Percentiles rank a stretch among this genome's conserved stretches.
These are phyloP conservation scores for Calycina marina DNA, from an alignment of 2,329 filamentous ascomycete species.

Conservation along the genomic window DNA sequence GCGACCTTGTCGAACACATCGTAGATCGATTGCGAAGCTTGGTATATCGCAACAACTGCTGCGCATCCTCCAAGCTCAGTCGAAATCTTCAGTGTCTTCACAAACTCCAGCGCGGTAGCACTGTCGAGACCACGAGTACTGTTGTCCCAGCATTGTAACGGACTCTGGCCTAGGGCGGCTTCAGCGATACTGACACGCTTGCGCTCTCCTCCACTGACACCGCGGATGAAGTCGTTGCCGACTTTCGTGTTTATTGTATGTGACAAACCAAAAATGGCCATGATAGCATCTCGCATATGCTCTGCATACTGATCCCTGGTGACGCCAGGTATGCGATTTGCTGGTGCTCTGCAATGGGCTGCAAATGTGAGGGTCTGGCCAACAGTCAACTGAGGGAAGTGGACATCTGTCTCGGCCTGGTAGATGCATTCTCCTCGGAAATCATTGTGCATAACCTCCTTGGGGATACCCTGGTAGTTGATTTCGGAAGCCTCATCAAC, in stretches of 20 bases:
- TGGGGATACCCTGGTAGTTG: constrained; percentile 43
- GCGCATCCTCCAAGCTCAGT: constrained; percentile 49
- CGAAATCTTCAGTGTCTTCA: constrained; percentile 47
- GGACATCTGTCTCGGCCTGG: constrained; percentile 61
- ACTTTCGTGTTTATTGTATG: constrained; percentile 62
- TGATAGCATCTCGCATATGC: constrained; percentile 39
- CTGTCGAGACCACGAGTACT: constrained; percentile 60
- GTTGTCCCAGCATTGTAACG: constrained; percentile 63
- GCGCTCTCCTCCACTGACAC: constrained; percentile 55
- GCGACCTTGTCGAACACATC: constrained; percentile 52
- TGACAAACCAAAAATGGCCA: constrained; percentile 56
- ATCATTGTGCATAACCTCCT: constrained; percentile 37
- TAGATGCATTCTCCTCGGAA: constrained; percentile 57
- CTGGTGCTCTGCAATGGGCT: constrained; percentile 38
- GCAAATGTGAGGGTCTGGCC: constrained; percentile 63
- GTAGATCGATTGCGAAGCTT: constrained; percentile 55
- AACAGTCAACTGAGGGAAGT: constrained; percentile 67
- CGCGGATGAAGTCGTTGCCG: constrained; percentile 59
- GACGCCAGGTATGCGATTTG: constrained; percentile 47
- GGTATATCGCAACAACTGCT: constrained; percentile 55
- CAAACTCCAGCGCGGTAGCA: constrained; percentile 59
- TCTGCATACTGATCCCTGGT: constrained; percentile 40
- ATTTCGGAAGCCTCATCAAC: constrained; percentile 35
- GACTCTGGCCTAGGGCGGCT: constrained; percentile 45
- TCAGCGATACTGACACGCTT: constrained; percentile 77